Evolutionary conservation across 306 rosid species (phyloP).

Genomic region (Trifolium dubium): DNA sequence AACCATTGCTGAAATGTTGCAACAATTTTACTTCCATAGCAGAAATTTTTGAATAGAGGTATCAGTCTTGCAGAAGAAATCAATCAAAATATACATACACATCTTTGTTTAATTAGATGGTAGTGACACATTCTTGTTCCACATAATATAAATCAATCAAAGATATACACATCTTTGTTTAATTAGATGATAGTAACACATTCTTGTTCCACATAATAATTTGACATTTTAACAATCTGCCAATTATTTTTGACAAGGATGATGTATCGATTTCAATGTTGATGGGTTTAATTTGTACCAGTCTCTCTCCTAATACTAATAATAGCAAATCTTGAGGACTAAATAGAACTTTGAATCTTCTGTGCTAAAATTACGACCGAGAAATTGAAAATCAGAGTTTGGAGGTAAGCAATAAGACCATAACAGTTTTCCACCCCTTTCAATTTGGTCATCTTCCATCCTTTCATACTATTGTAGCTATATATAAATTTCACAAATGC

Average conservation of each 20-base stretch:
- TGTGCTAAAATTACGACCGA: not conserved
- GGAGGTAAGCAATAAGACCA: not conserved
- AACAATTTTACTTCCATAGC: conserved; percentile 19
- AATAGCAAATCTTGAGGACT: conserved; percentile 2
- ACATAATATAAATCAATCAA: no score
- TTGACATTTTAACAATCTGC: not conserved
- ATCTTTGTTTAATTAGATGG: not conserved
- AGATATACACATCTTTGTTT: not conserved
- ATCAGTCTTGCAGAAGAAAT: not conserved
- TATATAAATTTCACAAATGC: conserved; percentile 6
- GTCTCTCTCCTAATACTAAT: conserved; percentile 23
- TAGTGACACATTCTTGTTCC: not conserved
- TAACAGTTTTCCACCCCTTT: conserved; percentile 18
- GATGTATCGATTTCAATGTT: not conserved
- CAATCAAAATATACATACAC: not conserved
- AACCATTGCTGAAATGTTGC: conserved; percentile 1
- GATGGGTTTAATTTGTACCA: not conserved
- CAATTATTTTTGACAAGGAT: conserved; percentile 2
- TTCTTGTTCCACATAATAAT: conserved; percentile 1
- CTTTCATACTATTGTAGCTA: conserved; percentile 2
- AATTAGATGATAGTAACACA: not conserved
- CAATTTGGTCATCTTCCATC: conserved; percentile 23
- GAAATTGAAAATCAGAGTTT: conserved; percentile 27
- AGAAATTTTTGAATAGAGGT: not conserved
- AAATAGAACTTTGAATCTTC: conserved; percentile 10